Evolutionary conservation across 2,329 filamentous ascomycete genomes (phyloP).

Genomic region (Cytospora piceicola): DNA sequence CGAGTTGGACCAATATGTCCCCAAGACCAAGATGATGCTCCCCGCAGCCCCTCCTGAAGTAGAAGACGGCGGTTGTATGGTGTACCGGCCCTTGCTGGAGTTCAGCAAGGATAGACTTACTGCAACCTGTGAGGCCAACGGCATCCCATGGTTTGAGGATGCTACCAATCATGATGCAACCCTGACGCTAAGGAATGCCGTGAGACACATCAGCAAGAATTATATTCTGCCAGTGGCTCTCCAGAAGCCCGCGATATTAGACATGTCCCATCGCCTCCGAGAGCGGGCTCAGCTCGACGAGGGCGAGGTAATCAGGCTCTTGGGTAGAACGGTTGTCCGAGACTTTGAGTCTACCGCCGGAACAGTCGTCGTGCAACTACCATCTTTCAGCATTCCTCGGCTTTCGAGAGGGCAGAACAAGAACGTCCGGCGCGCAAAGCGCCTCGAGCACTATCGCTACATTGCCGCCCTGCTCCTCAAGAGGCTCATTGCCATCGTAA

Average conservation of each 20-base stretch:
- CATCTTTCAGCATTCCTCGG: slow-evolving; percentile 38
- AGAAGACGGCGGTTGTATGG: slow-evolving; percentile 68
- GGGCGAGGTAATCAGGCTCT: slow-evolving; percentile 56
- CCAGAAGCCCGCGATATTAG: slow-evolving; percentile 65
- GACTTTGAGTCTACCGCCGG: slow-evolving; percentile 54
- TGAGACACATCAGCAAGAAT: slow-evolving; percentile 67
- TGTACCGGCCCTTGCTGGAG: slow-evolving; percentile 70
- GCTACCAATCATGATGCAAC: slow-evolving; percentile 78
- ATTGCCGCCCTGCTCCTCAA: slow-evolving; percentile 53
- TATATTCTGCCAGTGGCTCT: slow-evolving; percentile 71
- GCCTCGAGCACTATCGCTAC: slow-evolving; percentile 44
- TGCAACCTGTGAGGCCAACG: slow-evolving; percentile 71
- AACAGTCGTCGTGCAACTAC: slow-evolving; percentile 52
- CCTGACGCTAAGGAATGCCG: slow-evolving; percentile 78
- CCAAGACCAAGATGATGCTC: slow-evolving; percentile 25
- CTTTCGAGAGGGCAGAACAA: slow-evolving; percentile 33
- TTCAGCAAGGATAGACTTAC: slow-evolving; percentile 76
- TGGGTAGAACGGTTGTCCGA: slow-evolving; percentile 53
- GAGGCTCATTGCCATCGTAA: slow-evolving; percentile 54
- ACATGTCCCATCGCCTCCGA: slow-evolving; percentile 59
- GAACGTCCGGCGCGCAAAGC: slow-evolving; percentile 34
- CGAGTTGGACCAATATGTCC: slow-evolving; percentile 34
- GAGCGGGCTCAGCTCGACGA: slow-evolving; percentile 49
- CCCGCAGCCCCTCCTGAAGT: slow-evolving; percentile 40
- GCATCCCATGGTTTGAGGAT: slow-evolving; percentile 81